These are phyloP conservation scores for Rutstroemia sp. DNA, from an alignment of 2,329 filamentous ascomycete species.

Conservation along the genomic window DNA sequence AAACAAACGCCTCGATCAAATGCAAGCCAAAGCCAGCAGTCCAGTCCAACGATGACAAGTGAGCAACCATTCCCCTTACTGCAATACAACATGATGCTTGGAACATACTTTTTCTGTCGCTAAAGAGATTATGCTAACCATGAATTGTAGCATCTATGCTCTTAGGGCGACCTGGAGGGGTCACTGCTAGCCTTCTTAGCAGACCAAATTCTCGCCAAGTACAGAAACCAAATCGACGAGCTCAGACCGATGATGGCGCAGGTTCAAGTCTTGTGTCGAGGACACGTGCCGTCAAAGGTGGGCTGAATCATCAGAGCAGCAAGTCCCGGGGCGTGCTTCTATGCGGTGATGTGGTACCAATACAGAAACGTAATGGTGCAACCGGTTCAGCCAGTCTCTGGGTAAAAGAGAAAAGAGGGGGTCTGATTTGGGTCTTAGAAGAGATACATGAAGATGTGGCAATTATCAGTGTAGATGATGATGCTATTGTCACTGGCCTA, in stretches of 20 bases:
- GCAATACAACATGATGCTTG: too few relatives aligned
- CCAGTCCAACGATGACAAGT: slow-evolving; percentile 27
- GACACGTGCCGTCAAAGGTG: slow-evolving; percentile 42
- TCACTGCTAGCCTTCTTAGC: slow-evolving; percentile 81
- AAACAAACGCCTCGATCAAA: slow-evolving; percentile 18
- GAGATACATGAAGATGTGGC: slow-evolving; percentile 95
- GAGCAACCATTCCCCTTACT: background rate
- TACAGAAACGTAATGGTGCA: slow-evolving; percentile 88
- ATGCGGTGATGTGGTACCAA: slow-evolving; percentile 96
- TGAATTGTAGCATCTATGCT: slow-evolving; percentile 45
- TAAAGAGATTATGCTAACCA: slow-evolving; percentile 1
- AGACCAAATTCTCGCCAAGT: slow-evolving; percentile 57
- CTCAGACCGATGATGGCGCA: slow-evolving; percentile 58
- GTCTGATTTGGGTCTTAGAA: slow-evolving; percentile 94
- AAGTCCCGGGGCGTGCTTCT: slow-evolving; percentile 84
- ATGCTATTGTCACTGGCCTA: slow-evolving; percentile 63
- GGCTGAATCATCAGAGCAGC: slow-evolving; percentile 51
- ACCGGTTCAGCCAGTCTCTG: slow-evolving; percentile 91
- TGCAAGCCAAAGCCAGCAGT: slow-evolving; percentile 21
- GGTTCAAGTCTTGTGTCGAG: slow-evolving; percentile 36
- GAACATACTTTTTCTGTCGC: background rate
- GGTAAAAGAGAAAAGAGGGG: slow-evolving; percentile 95
- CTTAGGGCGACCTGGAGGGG: slow-evolving; percentile 58
- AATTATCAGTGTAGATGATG: slow-evolving; percentile 66
- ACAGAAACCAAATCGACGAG: slow-evolving; percentile 40